phyloP scores from a whole-genome alignment of 2,329 filamentous ascomycete genomes.

The Xylaria sp. region DNA sequence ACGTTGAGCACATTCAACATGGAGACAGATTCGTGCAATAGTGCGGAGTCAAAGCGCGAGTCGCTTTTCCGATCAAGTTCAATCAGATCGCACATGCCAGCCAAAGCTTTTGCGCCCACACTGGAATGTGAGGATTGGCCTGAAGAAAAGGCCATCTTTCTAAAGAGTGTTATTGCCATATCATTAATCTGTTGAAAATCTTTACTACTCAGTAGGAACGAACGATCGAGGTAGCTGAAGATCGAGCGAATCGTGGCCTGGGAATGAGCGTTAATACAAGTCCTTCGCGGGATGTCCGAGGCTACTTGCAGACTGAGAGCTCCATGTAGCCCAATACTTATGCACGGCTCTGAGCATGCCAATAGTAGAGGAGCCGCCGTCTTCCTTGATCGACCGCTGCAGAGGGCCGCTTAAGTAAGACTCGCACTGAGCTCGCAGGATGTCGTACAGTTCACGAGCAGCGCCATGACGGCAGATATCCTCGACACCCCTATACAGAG shows the following conservation, averaged over 20 bases:
- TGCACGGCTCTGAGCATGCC: conserved; percentile 69
- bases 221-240: conserved; percentile 93
- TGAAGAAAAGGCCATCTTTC: conserved; percentile 64
- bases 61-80: conserved; percentile 73
- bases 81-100: conserved; percentile 80
- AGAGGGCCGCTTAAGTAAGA: conserved; percentile 73
- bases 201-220: conserved; percentile 81
- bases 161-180: conserved; percentile 81
- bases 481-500: conserved; percentile 90
- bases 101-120: conserved; percentile 55
- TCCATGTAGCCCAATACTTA: conserved; percentile 80
- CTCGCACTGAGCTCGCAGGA: conserved; percentile 74
- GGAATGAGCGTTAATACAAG: conserved; percentile 25
- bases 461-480: conserved; percentile 85
- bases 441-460: conserved; percentile 73
- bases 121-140: conserved; percentile 43
- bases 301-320: conserved; percentile 73
- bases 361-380: conserved; percentile 65
- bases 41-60: conserved; percentile 66
- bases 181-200: conserved; percentile 80
- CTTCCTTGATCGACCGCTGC: conserved; percentile 63
- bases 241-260: conserved; percentile 79
- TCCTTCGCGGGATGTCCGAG: not conserved
- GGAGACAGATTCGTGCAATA: conserved; percentile 80
- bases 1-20: conserved; percentile 88